Evolutionary conservation across 257 asterid genomes (phyloP).

Genomic region (Asclepias syriaca): DNA sequence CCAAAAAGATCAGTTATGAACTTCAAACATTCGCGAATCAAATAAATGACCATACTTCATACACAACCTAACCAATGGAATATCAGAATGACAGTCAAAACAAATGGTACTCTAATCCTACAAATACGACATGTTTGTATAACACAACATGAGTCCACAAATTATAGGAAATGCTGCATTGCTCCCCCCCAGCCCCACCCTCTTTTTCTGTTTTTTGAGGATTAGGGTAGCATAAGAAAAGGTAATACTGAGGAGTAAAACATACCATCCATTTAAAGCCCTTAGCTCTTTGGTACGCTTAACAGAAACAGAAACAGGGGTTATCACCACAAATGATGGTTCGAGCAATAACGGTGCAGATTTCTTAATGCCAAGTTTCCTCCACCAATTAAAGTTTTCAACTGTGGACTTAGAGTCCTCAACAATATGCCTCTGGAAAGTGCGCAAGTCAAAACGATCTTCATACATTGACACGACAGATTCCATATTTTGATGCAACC

Average conservation of each 20-base stretch:
- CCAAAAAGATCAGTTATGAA: not conserved
- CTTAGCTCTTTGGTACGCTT: slow-evolving; percentile 90
- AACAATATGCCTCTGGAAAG: slow-evolving; percentile 46
- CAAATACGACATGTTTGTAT: too few relatives aligned
- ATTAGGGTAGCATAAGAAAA: not conserved
- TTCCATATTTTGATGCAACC: slow-evolving; percentile 92
- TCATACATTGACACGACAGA: slow-evolving; percentile 93
- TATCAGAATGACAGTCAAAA: too few relatives aligned
- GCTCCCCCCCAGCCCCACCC: too few relatives aligned
- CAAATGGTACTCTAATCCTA: too few relatives aligned
- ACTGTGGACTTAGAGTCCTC: slow-evolving; percentile 34
- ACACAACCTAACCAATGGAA: not conserved
- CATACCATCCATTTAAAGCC: slow-evolving; percentile 86
- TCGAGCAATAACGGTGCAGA: slow-evolving; percentile 36
- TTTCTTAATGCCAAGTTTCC: slow-evolving; percentile 43
- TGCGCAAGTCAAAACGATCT: slow-evolving; percentile 75
- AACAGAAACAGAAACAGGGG: slow-evolving; percentile 55
- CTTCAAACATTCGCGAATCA: not conserved
- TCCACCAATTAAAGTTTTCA: slow-evolving; percentile 69
- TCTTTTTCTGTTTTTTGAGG: too few relatives aligned
- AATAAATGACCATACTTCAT: not conserved
- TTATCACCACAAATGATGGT: slow-evolving; percentile 43
- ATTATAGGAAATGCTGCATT: too few relatives aligned
- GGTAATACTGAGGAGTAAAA: not conserved
- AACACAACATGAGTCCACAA: too few relatives aligned